These are phyloP conservation scores for Ochromonadaceae sp. DNA, from an alignment of 352 stramenopile genomes.

Conservation along the genomic window DNA sequence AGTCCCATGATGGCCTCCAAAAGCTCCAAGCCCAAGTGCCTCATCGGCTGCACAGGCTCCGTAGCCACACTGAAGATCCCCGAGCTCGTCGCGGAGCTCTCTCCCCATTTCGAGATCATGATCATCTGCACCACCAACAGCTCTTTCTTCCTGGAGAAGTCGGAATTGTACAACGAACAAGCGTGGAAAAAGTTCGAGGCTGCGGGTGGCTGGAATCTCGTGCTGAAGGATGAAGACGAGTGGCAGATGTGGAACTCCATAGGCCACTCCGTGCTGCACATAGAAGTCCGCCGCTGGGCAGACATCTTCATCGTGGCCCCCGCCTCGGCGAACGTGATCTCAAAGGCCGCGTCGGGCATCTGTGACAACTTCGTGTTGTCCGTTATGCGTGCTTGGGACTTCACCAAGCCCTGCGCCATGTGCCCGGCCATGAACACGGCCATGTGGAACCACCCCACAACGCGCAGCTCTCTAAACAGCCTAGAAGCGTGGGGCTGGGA, in stretches of 20 bases:
- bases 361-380: constrained; percentile 10
- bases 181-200: neutral
- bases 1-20: no score
- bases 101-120: neutral
- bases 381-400: constrained; percentile 12
- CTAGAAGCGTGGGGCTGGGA: neutral
- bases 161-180: neutral
- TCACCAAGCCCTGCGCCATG: neutral
- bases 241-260: constrained; percentile 4
- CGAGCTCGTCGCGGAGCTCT: neutral
- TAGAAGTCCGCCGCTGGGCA: constrained; percentile 11
- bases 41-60: constrained; percentile 8
- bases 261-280: constrained; percentile 11
- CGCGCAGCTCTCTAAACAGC: neutral
- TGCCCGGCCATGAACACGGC: constrained; percentile 16
- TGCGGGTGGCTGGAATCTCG: neutral
- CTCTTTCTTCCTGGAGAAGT: constrained; percentile 1
- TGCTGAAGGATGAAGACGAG: constrained; percentile 8
- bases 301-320: constrained; percentile 10
- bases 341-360: neutral
- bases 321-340: neutral
- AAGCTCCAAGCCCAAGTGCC: no score
- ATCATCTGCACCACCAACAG: neutral
- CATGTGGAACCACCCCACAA: constrained; percentile 15
- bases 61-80: constrained; percentile 12